Percentiles rank a stretch among this genome's conserved stretches.
phyloP scores from a whole-genome alignment of 495 filamentous ascomycete species.

The Entonaema liquescens region DNA sequence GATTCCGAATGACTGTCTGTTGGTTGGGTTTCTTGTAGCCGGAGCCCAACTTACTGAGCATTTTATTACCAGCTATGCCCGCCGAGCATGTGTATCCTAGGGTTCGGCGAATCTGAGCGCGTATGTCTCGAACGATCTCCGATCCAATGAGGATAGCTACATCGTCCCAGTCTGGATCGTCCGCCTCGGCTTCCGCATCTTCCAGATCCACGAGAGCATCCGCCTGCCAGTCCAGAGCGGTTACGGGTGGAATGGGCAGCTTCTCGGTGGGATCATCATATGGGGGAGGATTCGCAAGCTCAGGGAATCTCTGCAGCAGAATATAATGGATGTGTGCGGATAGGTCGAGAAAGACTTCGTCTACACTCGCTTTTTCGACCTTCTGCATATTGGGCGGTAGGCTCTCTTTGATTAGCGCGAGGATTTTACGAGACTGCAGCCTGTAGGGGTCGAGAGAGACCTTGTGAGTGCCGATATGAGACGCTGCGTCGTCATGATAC shows the following conservation, averaged over 20 bases:
- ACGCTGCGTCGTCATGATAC: constrained; percentile 80
- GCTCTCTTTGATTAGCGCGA: constrained; percentile 80
- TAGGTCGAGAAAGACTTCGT: constrained; percentile 92
- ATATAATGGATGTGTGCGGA: constrained; percentile 80
- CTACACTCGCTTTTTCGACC: constrained; percentile 90
- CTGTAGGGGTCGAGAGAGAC: constrained; percentile 94
- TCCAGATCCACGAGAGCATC: constrained; percentile 83
- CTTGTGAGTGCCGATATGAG: constrained; percentile 86
- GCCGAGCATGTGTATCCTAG: constrained; percentile 91
- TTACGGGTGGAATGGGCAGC: constrained; percentile 77
- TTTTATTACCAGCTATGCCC: constrained; percentile 89
- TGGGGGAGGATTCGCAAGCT: constrained; percentile 68
- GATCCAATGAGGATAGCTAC: constrained; percentile 84
- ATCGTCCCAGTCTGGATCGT: constrained; percentile 96
- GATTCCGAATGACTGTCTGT: constrained; percentile 88
- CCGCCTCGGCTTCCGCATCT: constrained; percentile 73
- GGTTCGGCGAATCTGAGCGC: constrained; percentile 68
- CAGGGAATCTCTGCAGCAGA: constrained; percentile 80
- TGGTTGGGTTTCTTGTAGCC: constrained; percentile 91
- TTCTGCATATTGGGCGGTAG: constrained; percentile 69
- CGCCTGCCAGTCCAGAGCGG: constrained; percentile 80
- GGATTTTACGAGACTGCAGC: constrained; percentile 81
- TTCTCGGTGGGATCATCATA: constrained; percentile 76
- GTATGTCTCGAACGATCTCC: constrained; percentile 83
- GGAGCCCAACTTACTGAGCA: constrained; percentile 93